phyloP scores from a whole-genome alignment of 306 rosid genomes.

The Corylus americana region DNA sequence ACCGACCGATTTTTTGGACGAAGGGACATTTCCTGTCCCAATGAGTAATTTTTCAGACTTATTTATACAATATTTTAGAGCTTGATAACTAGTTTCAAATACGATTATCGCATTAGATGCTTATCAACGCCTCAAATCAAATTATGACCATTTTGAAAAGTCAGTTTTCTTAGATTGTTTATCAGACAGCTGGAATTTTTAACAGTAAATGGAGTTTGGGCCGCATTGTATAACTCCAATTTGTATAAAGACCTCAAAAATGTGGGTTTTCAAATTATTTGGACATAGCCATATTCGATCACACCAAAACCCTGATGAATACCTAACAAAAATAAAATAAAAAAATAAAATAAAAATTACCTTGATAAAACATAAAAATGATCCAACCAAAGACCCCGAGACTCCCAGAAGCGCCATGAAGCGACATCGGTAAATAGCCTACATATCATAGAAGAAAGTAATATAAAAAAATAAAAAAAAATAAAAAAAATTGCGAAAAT shows the following conservation, averaged over 20 bases:
- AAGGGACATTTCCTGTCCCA: neutral
- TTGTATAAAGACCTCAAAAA: no score
- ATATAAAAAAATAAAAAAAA: neutral
- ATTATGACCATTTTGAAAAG: neutral
- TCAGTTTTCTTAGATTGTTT: neutral
- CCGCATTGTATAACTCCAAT: no score
- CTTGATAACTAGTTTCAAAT: neutral
- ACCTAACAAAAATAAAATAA: neutral
- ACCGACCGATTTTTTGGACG: no score
- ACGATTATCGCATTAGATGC: neutral
- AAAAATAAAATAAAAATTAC: conserved; percentile 26
- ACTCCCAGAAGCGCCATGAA: conserved; percentile 80
- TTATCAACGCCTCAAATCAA: neutral
- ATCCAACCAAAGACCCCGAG: conserved; percentile 80
- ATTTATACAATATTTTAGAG: neutral
- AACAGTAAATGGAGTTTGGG: no score
- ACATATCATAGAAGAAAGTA: conserved; percentile 11
- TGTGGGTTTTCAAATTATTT: neutral
- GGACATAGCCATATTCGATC: neutral
- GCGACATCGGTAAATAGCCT: conserved; percentile 75
- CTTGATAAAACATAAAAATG: conserved; percentile 78
- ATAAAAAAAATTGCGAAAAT: neutral
- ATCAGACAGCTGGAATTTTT: no score
- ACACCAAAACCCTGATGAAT: neutral
- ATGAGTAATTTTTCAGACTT: neutral